Percentiles rank a stretch among this genome's conserved stretches.
Conservation (phyloP, 106 monocot genomes). For the Gastrodia elata region DNA sequence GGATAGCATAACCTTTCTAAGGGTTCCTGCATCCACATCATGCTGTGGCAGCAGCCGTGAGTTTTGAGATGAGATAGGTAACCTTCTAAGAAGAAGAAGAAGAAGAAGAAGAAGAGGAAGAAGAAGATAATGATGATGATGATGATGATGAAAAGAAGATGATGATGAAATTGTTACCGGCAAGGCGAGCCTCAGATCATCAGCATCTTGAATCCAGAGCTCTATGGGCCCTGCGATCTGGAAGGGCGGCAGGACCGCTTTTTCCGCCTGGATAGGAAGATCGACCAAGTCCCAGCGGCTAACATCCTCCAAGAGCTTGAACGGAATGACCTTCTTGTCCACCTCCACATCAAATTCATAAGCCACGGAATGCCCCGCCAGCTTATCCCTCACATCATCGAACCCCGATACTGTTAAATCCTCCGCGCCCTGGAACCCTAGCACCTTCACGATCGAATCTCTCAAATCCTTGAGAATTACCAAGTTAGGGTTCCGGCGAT, state of each 20-base stretch:
- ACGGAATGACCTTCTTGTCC: slow-evolving; percentile 57
- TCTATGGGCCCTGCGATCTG: slow-evolving; percentile 91
- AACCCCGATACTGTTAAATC: slow-evolving; percentile 67
- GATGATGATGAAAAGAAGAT: background rate
- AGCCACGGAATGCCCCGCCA: slow-evolving; percentile 69
- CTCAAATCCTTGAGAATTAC: slow-evolving; percentile 54
- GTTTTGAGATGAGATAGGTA: background rate
- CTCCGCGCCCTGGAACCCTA: slow-evolving; percentile 46
- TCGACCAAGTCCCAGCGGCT: slow-evolving; percentile 64
- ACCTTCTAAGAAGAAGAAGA: background rate
- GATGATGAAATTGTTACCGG: slow-evolving; percentile 44
- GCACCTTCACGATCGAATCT: slow-evolving; percentile 57
- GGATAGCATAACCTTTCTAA: slow-evolving; percentile 81
- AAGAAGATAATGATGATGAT: too few relatives aligned
- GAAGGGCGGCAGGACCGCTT: slow-evolving; percentile 52
- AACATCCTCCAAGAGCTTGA: slow-evolving; percentile 79
- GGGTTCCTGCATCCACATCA: slow-evolving; percentile 85
- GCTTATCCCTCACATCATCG: slow-evolving; percentile 71
- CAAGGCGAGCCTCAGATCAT: slow-evolving; percentile 81
- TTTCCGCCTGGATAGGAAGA: slow-evolving; percentile 40
- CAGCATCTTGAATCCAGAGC: slow-evolving; percentile 95
- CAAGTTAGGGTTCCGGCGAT: background rate
- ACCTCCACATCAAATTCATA: slow-evolving; percentile 86
- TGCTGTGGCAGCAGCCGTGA: slow-evolving; percentile 37
- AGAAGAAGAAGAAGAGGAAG: too few relatives aligned